Conservation (phyloP, 192 early-diverging fungal genomes). For the Spizellomyces punctatus region DNA sequence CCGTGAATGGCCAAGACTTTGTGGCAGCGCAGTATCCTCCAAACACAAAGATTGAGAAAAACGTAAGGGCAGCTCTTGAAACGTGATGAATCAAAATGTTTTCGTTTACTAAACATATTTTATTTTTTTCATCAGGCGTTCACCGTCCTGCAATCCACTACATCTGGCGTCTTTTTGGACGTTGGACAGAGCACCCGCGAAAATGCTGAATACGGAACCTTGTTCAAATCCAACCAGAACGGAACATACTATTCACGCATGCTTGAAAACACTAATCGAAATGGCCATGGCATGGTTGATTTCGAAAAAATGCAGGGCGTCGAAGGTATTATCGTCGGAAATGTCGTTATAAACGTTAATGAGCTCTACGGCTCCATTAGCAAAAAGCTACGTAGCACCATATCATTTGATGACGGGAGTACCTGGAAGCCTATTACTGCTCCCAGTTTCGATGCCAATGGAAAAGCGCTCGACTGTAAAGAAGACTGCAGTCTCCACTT, state of each 20-base stretch:
- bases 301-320: constrained; percentile 90
- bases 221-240: constrained; percentile 89
- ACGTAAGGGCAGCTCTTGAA: constrained; percentile 37
- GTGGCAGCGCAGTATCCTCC: constrained; percentile 83
- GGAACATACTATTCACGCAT: constrained; percentile 78
- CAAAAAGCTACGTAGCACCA: constrained; percentile 72
- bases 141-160: constrained; percentile 83
- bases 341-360: constrained; percentile 76
- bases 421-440: constrained; percentile 67
- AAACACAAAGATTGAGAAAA: constrained; percentile 66
- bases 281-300: constrained; percentile 74
- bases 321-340: constrained; percentile 85
- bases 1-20: constrained; percentile 75
- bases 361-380: constrained; percentile 57
- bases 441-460: constrained; percentile 43
- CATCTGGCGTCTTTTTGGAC: constrained; percentile 53
- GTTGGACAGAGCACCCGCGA: constrained; percentile 28
- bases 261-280: constrained; percentile 81
- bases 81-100: neutral
- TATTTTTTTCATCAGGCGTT: constrained; percentile 52
- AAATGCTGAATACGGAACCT: constrained; percentile 73
- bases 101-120: neutral
- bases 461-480: neutral
- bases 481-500: constrained; percentile 28
- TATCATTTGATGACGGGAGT: constrained; percentile 90